These are phyloP conservation scores for Apophysomyces sp. DNA, from an alignment of 371 early-diverging fungal genomes.

Conservation along the genomic window DNA sequence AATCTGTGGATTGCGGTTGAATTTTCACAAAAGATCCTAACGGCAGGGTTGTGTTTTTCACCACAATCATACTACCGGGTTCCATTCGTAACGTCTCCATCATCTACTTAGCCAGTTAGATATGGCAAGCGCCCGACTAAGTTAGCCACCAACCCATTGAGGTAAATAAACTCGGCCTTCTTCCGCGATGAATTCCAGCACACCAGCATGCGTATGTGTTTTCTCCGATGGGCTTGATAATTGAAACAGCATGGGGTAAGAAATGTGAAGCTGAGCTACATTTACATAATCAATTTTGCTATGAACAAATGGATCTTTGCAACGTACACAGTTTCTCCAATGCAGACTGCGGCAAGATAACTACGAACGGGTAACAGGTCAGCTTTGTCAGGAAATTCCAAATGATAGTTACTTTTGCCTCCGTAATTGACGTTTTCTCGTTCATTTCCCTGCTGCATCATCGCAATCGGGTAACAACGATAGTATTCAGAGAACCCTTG, in stretches of 20 bases:
- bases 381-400: background rate
- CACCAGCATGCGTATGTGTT: conserved; percentile 91
- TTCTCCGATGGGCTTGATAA: conserved; percentile 58
- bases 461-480: conserved; percentile 79
- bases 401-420: conserved; percentile 71
- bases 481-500: conserved; percentile 62
- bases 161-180: conserved; percentile 97
- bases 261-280: conserved; percentile 81
- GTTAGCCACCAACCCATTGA: conserved; percentile 77
- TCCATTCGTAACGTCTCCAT: conserved; percentile 85
- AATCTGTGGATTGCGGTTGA: conserved; percentile 97
- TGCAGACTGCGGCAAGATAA: conserved; percentile 89
- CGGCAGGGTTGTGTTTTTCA: conserved; percentile 81
- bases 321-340: conserved; percentile 78
- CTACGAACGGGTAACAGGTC: conserved; percentile 37
- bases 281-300: background rate
- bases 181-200: conserved; percentile 98
- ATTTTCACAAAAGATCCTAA: conserved; percentile 95
- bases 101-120: conserved; percentile 64
- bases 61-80: conserved; percentile 76
- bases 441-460: conserved; percentile 76
- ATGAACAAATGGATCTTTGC: background rate
- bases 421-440: conserved; percentile 80
- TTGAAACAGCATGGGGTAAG: conserved; percentile 92
- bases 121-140: background rate